Percentiles rank a stretch among this genome's conserved stretches.
These are phyloP conservation scores for Flammula alnicola DNA, from an alignment of 1,284 basidiomycete species.

Conservation along the genomic window DNA sequence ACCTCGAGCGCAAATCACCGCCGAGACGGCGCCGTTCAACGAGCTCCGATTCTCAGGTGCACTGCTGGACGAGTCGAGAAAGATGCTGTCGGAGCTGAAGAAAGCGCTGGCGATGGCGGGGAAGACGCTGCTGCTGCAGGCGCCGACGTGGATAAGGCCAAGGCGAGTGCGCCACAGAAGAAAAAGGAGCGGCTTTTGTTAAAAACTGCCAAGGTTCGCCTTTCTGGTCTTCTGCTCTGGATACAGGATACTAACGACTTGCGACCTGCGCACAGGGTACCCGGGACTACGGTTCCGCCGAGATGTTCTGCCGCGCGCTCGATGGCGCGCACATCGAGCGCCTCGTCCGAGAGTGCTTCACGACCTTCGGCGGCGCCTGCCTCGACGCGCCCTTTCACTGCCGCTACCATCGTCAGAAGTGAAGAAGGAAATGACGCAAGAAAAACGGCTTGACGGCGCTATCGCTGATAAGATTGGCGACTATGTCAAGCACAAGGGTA, in stretches of 20 bases:
- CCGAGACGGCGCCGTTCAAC: slow-evolving; percentile 59
- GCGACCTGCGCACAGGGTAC: slow-evolving; percentile 71
- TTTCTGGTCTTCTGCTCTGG: slow-evolving; percentile 3
- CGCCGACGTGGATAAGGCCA: slow-evolving; percentile 52
- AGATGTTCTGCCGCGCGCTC: slow-evolving; percentile 91
- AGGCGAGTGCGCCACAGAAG: slow-evolving; percentile 38
- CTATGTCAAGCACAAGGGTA: too few species aligned
- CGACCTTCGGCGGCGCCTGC: too few species aligned
- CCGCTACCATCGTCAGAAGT: too few species aligned
- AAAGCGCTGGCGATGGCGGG: slow-evolving; percentile 53
- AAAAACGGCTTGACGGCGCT: too few species aligned
- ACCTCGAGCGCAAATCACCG: slow-evolving; percentile 53
- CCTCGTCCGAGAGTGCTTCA: slow-evolving; percentile 90
- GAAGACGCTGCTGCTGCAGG: slow-evolving; percentile 34
- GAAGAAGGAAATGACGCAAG: too few species aligned
- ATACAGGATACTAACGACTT: background rate
- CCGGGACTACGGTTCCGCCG: slow-evolving; percentile 92
- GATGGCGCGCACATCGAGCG: slow-evolving; percentile 90
- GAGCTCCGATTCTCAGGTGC: slow-evolving; percentile 54
- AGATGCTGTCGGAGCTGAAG: slow-evolving; percentile 73
- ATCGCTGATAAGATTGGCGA: too few species aligned
- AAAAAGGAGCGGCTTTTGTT: slow-evolving; percentile 72
- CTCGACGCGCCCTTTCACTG: too few species aligned
- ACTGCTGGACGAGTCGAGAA: slow-evolving; percentile 65
- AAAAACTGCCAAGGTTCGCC: slow-evolving; percentile 79